Evolutionary conservation across 495 filamentous ascomycete genomes (phyloP).

Genomic region (Neurospora cerealis): DNA sequence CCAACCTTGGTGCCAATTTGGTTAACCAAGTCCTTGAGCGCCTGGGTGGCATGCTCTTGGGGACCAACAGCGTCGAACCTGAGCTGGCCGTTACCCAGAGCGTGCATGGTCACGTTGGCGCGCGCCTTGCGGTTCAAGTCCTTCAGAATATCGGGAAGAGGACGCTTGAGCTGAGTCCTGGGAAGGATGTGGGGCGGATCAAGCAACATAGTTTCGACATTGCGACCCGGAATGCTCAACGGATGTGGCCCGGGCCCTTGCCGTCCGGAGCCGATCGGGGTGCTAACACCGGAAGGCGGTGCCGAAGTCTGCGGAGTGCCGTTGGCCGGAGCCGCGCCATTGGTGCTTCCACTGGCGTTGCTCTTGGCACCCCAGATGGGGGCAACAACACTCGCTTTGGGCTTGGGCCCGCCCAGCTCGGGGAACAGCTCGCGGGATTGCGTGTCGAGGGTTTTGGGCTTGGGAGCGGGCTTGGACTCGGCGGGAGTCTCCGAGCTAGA

Average conservation of each 20-base stretch:
- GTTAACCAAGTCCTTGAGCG: conserved; percentile 74
- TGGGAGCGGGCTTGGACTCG: conserved; percentile 51
- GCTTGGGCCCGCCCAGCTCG: conserved; percentile 60
- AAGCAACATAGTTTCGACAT: conserved; percentile 63
- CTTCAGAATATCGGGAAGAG: conserved; percentile 68
- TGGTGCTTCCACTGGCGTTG: conserved; percentile 46
- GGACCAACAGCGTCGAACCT: conserved; percentile 77
- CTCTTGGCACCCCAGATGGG: conserved; percentile 48
- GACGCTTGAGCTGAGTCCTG: conserved; percentile 68
- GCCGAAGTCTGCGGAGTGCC: conserved; percentile 46
- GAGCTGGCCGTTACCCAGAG: conserved; percentile 53
- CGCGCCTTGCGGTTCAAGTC: conserved; percentile 85
- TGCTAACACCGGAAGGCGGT: conserved; percentile 45
- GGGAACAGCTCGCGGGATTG: conserved; percentile 87
- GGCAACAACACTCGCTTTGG: conserved; percentile 48
- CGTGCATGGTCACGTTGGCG: conserved; percentile 66
- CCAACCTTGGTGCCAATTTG: conserved; percentile 77
- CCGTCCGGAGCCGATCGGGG: conserved; percentile 38
- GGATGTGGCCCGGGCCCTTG: conserved; percentile 46
- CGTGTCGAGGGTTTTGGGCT: conserved; percentile 63
- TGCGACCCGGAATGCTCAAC: conserved; percentile 66
- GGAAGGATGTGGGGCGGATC: conserved; percentile 62
- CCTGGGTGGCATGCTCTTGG: conserved; percentile 64
- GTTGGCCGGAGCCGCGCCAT: conserved; percentile 45
- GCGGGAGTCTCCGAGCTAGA: conserved; percentile 24